These are phyloP conservation scores for Hanseniaspora uvarum DNA, from an alignment of 1,139 yeast species.

Conservation along the genomic window DNA sequence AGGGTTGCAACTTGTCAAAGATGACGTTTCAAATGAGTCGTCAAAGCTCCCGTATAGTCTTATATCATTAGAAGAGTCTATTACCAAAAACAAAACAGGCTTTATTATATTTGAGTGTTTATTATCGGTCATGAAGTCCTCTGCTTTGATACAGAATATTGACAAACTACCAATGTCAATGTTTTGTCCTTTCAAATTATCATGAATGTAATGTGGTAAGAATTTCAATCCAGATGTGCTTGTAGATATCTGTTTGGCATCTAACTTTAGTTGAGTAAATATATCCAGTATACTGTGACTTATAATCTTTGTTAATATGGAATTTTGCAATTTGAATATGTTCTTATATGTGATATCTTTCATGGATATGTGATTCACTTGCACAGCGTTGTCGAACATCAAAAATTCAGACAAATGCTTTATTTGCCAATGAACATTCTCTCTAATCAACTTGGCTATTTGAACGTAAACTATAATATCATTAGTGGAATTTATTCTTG, in stretches of 20 bases:
- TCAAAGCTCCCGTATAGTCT: constrained; percentile 16
- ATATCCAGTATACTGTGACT: constrained; percentile 58
- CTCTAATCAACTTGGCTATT: constrained; percentile 53
- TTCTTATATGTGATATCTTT: constrained; percentile 40
- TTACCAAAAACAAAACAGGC: constrained; percentile 15
- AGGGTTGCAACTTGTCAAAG: constrained; percentile 23
- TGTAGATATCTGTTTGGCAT: constrained; percentile 12
- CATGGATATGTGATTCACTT: constrained; percentile 21
- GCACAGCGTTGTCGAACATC: constrained; percentile 29
- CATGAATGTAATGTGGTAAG: constrained; percentile 10
- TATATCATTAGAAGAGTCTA: constrained; percentile 19
- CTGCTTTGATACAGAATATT: constrained; percentile 11
- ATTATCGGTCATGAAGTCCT: constrained; percentile 1
- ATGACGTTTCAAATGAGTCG: constrained; percentile 11
- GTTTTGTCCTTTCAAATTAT: not conserved
- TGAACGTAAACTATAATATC: constrained; percentile 40
- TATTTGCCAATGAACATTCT: constrained; percentile 54
- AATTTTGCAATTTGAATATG: constrained; percentile 41
- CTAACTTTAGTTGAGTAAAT: constrained; percentile 33
- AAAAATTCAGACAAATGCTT: constrained; percentile 32
- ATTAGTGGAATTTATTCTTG: constrained; percentile 38
- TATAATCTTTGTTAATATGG: constrained; percentile 50
- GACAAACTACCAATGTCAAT: not conserved
- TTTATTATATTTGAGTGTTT: not conserved
- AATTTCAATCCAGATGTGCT: not conserved